These are phyloP conservation scores for Nyssa sinensis DNA, from an alignment of 148 eudicot species.

Conservation along the genomic window DNA sequence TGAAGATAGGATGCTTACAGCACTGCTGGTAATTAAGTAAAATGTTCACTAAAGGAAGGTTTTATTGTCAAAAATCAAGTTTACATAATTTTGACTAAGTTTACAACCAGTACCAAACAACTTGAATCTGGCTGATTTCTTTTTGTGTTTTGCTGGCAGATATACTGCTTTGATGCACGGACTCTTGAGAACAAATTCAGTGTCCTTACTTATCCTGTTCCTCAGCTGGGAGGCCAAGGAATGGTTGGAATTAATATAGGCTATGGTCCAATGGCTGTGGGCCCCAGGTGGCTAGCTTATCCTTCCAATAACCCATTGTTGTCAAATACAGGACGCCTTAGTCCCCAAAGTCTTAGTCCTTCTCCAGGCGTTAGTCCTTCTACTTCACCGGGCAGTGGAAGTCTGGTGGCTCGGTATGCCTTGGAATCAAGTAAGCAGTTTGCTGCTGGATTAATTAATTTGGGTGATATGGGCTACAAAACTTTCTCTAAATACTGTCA, in stretches of 20 bases:
- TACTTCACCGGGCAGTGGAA: slow-evolving; percentile 85
- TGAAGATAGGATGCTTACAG: background rate
- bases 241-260: slow-evolving; percentile 66
- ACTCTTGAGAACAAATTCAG: slow-evolving; percentile 89
- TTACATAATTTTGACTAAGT: background rate
- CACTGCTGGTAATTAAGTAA: background rate
- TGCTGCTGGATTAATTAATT: slow-evolving; percentile 76
- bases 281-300: slow-evolving; percentile 96
- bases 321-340: slow-evolving; percentile 75
- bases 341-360: slow-evolving; percentile 83
- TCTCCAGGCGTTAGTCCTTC: slow-evolving; percentile 91
- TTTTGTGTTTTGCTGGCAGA: slow-evolving; percentile 45
- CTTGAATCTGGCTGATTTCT: slow-evolving; percentile 5
- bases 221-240: slow-evolving; percentile 73
- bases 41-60: background rate
- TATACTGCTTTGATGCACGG: slow-evolving; percentile 88
- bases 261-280: slow-evolving; percentile 96
- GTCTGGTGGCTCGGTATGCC: slow-evolving; percentile 83
- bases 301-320: slow-evolving; percentile 74
- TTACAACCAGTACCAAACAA: background rate
- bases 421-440: slow-evolving; percentile 93
- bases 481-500: slow-evolving; percentile 83
- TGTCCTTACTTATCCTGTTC: slow-evolving; percentile 90
- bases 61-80: background rate
- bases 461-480: slow-evolving; percentile 88